Base-by-base conservation (phyloP, 1,139 yeast genomes). In the Candida freyschussii region DNA sequence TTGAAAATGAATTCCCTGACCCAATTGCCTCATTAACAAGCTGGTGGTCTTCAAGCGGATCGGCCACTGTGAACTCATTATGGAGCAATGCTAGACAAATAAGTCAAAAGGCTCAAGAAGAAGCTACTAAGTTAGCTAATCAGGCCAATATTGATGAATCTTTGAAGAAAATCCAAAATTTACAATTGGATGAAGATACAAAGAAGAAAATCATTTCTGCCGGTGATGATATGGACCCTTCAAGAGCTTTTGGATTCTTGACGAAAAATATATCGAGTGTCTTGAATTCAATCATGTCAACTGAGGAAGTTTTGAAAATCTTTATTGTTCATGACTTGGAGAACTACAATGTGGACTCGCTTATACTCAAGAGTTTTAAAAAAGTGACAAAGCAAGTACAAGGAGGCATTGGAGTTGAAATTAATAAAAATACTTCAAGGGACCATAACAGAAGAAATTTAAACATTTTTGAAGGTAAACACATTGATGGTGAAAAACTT, bases 401-500 rank as follows among this genome's bases (percentile, higher is more conserved):
- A 33, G 52, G 52, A 30, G 50, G 47, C 9, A 47, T 48, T 13
- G 44, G 36, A 13, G 32, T 48, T 20, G 44, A 41, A 19, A 36
- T 44, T 4, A 39, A 38, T 13, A 39, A 43, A 7, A 69, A 67
- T 48, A 72, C 41, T 5, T 66, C 27, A 17, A 27, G 23, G 12
- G 39, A 40, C 10, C 56, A 47, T 15, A 59, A 59, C 27, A 56
- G 51, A 27, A 64, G 74, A 21, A 72, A 74, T 37, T 69, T 89
- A 53, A 81, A 81, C 44, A 59, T 85, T 49, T 85, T 87, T 53
- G 65, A 71, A 29, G 96, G 97, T 7, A 81, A 83, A 43, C 53
- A 76, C 4, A 72, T 76, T 29, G 95, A 85, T 53, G 97, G 94
- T n/a, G 93, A 83, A 50, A 89, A 89, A 56, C 69, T 89, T 41